These are phyloP conservation scores for Pseudocercospora macadamiae DNA, from an alignment of 2,329 filamentous ascomycete species.

Conservation along the genomic window DNA sequence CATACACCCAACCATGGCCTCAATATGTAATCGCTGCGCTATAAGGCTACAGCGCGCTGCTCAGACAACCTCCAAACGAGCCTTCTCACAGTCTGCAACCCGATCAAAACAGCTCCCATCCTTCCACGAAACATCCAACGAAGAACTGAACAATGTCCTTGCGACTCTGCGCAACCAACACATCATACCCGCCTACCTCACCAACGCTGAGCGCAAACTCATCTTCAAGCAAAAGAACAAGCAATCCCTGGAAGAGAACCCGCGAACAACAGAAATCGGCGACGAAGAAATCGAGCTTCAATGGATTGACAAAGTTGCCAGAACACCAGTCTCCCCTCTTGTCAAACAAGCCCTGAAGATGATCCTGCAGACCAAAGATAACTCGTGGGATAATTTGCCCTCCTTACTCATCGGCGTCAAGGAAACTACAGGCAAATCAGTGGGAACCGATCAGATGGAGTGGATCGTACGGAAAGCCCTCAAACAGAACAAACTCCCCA, in stretches of 20 bases:
- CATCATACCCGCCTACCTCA: slow-evolving; percentile 50
- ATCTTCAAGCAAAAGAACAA: slow-evolving; percentile 46
- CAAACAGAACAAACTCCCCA: slow-evolving; percentile 32
- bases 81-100: slow-evolving; percentile 31
- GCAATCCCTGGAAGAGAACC: slow-evolving; percentile 47
- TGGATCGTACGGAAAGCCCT: slow-evolving; percentile 40
- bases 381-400: slow-evolving; percentile 40
- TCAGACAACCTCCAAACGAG: slow-evolving; percentile 21
- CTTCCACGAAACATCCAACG: slow-evolving; percentile 46
- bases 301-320: slow-evolving; percentile 39
- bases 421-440: slow-evolving; percentile 25
- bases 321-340: slow-evolving; percentile 34
- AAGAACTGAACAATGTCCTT: slow-evolving; percentile 47
- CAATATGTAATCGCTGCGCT: slow-evolving; percentile 38
- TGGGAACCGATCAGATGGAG: slow-evolving; percentile 30
- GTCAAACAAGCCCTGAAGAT: slow-evolving; percentile 36
- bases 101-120: slow-evolving; percentile 38
- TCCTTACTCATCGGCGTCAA: slow-evolving; percentile 39
- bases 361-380: slow-evolving; percentile 28
- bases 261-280: slow-evolving; percentile 47
- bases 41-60: slow-evolving; percentile 34
- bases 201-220: slow-evolving; percentile 44
- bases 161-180: slow-evolving; percentile 46
- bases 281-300: slow-evolving; percentile 42
- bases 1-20: slow-evolving; percentile 19